Base-by-base conservation (phyloP, 495 filamentous ascomycete species). In the Mycothermus thermophilus region DNA sequence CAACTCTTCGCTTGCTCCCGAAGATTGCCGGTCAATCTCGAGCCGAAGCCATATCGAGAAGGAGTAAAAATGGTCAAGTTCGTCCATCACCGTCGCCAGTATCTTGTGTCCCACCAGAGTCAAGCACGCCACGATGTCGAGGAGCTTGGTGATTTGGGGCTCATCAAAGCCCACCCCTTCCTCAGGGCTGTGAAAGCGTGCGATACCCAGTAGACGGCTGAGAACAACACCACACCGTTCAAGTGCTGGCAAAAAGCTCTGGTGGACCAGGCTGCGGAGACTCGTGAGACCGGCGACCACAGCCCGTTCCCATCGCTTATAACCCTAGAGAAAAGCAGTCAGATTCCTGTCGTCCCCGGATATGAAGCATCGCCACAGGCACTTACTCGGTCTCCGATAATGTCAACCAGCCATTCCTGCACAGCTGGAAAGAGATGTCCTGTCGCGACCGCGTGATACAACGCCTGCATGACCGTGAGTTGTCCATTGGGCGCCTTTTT, bases 231-330 rank as follows among this genome's bases (percentile, higher is more conserved):
- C 70, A 38, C 83, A 79, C 30, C 90, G 69, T 41, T 94, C 84
- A 8, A 95, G 56, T 0, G 85, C 86, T 1, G 88, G 88, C 5
- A 95, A 64, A 25, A 95, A 73, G 51, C 83, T 83, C 48, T 94
- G 77, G 48, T 93, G 87, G 0, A 80, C 72, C 17, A 94, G 60
- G 30, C 74, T 67, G 14, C 83, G 74, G 8, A 97, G 71, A 35
- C 71, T 80, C 34, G 82, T 74, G 17, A 92, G 79, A 4, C 84
- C 85, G 21, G 64, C 68, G 2, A 71, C 65, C 13, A 90, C 76
- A 12, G 83, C 78, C 49, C 90, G 87, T 32, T 95, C 85, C 90
- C 90, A 97, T 36, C 90, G 71, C 56, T 93, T 95, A 47, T 93
- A 83, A 3, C 86, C 85, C 84, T 93, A 38, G 2, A 19, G 9